Evolutionary conservation across 176 grass and related monocot species (phyloP), one percentile per base, ranked within the genome.

Genomic region (Carex pumila): DNA sequence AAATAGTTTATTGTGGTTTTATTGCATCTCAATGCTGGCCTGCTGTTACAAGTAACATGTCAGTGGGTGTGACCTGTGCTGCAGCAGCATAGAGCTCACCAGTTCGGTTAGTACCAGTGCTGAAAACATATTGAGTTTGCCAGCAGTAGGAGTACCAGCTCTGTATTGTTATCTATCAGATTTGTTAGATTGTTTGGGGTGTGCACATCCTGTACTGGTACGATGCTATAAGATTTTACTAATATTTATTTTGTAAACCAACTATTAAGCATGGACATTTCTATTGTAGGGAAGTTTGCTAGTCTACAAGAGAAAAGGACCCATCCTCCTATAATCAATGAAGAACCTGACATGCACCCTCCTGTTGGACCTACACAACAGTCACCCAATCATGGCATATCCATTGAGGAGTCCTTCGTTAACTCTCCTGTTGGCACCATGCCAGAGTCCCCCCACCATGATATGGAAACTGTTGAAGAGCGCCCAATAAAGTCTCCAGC

Each of bases 331-430:
- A 77, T 77, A 55, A 56, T 17, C 25, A 55, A 32, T 56, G 73
- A 77, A 56, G 49, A 77, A 77, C 73, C 12, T 31, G 50, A 77
- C 12, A 77, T 77, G 73, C n/a, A 77, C n/a, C 73, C 50, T 77
- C 52, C 50, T 31, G 13, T 18, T 50, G 25, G 50, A 50, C 73
- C 73, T 50, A 54, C 50, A 56, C 49, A 56, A 31, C 73, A 77
- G 73, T 77, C 50, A 56, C 73, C 73, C 12, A 55, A 77, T 77
- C 22, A 77, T 17, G 50, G 6, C 13, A 6, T 55, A 76, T 55
- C 10, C 49, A 17, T 77, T 34, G 73, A 31, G 55, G 72, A 77
- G 22, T 25, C 73, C 19, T 62, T 19, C 13, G 18, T 32, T 77
- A 15, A 18, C 47, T 55, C 50, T 77, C 73, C 73, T 56, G 25